A percentile compares a stretch with the other conserved stretches of the same genome.
Conservation (phyloP, 2,329 filamentous ascomycete species). For the Arachnomyces sp. region DNA sequence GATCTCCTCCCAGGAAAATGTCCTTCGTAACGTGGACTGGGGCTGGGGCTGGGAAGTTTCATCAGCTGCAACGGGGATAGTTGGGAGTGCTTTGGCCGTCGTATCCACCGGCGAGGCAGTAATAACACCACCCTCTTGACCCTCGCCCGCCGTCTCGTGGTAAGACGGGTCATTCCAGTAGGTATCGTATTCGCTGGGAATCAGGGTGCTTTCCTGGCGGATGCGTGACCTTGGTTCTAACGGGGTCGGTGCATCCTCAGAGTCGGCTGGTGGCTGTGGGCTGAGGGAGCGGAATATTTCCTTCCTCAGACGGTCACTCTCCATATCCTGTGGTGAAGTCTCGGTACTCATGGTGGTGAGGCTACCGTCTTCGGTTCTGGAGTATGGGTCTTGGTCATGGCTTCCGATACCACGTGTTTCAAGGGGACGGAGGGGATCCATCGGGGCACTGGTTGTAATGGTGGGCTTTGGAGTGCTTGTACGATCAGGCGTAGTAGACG, state of each 20-base stretch:
- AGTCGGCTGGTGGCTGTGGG: slow-evolving; percentile 16
- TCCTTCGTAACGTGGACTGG: background rate
- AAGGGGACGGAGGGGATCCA: slow-evolving; percentile 4
- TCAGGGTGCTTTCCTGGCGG: slow-evolving; percentile 21
- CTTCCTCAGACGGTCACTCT: slow-evolving; percentile 37
- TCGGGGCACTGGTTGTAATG: background rate
- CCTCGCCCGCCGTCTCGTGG: no score
- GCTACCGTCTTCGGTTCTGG: background rate
- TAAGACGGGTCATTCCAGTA: slow-evolving; percentile 24
- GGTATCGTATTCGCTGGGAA: slow-evolving; percentile 31
- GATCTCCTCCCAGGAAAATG: slow-evolving; percentile 33
- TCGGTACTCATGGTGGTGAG: slow-evolving; percentile 18
- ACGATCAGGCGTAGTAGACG: slow-evolving; percentile 1
- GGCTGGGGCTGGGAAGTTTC: slow-evolving; percentile 7
- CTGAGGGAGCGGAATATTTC: slow-evolving; percentile 43
- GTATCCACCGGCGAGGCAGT: no score
- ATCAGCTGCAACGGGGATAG: slow-evolving; percentile 2
- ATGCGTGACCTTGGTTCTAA: slow-evolving; percentile 9
- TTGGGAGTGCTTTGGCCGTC: no score
- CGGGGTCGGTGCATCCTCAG: background rate
- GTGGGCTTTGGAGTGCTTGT: background rate
- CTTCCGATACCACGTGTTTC: slow-evolving; percentile 3
- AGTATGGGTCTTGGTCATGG: slow-evolving; percentile 3
- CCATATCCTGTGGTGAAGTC: slow-evolving; percentile 29
- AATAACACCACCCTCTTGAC: no score